Conservation (phyloP, 2,329 filamentous ascomycete species). For the Verticillium zaregamsianum region DNA sequence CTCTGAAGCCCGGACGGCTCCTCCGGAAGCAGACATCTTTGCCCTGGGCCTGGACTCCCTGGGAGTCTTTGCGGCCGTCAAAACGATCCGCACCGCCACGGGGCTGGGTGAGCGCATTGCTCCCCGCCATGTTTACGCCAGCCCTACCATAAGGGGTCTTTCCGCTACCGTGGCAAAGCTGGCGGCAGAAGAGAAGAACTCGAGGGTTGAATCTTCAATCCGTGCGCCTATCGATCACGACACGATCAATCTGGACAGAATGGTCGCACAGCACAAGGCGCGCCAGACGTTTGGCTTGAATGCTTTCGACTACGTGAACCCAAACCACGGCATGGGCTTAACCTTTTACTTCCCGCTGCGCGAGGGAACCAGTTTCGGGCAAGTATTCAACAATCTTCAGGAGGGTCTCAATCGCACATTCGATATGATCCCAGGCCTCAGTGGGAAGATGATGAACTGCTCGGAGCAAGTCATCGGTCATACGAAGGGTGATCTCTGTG, state of each 20-base stretch:
- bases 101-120: constrained; percentile 22
- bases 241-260: constrained; percentile 10
- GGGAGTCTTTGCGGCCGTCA: constrained; percentile 22
- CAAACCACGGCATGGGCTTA: constrained; percentile 24
- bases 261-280: constrained; percentile 17
- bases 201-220: constrained; percentile 3
- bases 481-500: constrained; percentile 18
- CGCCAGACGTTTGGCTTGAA: constrained; percentile 21
- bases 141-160: constrained; percentile 21
- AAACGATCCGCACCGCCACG: constrained; percentile 22
- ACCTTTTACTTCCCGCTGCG: constrained; percentile 28
- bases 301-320: constrained; percentile 27
- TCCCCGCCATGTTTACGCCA: constrained; percentile 29
- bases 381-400: constrained; percentile 26
- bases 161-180: constrained; percentile 17
- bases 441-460: constrained; percentile 27
- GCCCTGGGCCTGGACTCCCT: constrained; percentile 26
- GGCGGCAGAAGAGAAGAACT: constrained; percentile 5
- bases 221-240: background rate
- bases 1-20: constrained; percentile 11
- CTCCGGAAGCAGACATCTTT: constrained; percentile 15
- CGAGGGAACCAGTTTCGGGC: constrained; percentile 17
- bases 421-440: constrained; percentile 28
- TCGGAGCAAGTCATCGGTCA: constrained; percentile 23
- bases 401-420: constrained; percentile 28